Evolutionary conservation across 179 eudicot genomes (phyloP).

Genomic region (Nepenthes alata): DNA sequence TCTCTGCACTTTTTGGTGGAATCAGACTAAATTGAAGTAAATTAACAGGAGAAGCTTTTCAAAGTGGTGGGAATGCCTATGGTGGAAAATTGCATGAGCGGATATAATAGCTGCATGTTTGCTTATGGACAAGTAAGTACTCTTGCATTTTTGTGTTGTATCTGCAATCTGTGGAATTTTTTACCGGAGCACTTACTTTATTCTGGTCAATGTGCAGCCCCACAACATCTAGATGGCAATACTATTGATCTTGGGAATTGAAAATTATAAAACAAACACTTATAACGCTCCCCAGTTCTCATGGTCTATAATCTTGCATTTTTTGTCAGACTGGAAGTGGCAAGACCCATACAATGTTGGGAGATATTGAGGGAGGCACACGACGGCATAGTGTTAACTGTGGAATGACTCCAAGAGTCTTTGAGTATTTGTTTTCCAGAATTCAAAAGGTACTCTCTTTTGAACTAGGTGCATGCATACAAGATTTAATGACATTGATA

Average conservation of each 20-base stretch:
- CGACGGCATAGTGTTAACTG: slow-evolving; percentile 87
- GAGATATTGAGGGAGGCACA: slow-evolving; percentile 93
- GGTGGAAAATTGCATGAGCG: slow-evolving; percentile 94
- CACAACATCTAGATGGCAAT: no score
- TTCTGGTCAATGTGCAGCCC: no score
- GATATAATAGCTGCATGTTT: slow-evolving; percentile 98
- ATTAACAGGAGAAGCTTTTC: slow-evolving; percentile 71
- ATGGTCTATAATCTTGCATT: slow-evolving; percentile 2
- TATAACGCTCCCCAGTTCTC: neutral
- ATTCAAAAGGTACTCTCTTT: slow-evolving; percentile 68
- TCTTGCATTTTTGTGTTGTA: neutral
- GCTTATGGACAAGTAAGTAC: slow-evolving; percentile 91
- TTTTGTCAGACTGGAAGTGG: slow-evolving; percentile 90
- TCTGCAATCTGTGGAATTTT: neutral
- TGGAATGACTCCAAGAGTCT: slow-evolving; percentile 98
- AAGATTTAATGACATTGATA: no score
- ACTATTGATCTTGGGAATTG: no score
- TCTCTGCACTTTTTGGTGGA: neutral
- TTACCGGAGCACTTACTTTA: neutral
- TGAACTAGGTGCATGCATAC: neutral
- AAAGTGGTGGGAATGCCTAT: slow-evolving; percentile 93
- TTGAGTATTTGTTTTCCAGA: slow-evolving; percentile 85
- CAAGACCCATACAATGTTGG: slow-evolving; percentile 97
- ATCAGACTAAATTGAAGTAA: neutral
- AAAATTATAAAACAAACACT: no score